phyloP scores from a whole-genome alignment of 2,329 filamentous ascomycete genomes.

The Trichophyton mentagrophytes region DNA sequence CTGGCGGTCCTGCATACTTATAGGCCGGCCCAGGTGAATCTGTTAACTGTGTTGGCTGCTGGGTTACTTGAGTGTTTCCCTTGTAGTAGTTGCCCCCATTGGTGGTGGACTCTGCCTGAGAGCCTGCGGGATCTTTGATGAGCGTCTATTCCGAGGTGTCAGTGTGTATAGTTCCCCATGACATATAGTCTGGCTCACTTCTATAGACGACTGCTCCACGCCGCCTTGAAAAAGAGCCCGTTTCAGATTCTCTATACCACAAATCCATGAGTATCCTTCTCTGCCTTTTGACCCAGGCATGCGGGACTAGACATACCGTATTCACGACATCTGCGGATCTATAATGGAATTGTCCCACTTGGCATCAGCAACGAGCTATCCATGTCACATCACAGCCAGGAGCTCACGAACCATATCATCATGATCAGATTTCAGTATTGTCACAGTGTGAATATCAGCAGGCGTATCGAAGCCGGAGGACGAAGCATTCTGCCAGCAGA shows the following conservation, averaged over 20 bases:
- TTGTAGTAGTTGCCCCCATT: not conserved
- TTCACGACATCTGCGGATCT: slow-evolving; percentile 20
- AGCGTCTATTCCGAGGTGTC: slow-evolving; percentile 3
- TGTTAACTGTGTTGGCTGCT: not conserved
- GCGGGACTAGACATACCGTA: slow-evolving; percentile 17
- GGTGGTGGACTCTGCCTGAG: not conserved
- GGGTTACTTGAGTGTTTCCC: not conserved
- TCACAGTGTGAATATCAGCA: slow-evolving; percentile 33
- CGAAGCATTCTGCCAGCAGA: not conserved
- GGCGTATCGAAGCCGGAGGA: slow-evolving; percentile 27
- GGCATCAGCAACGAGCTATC: slow-evolving; percentile 7
- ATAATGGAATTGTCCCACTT: slow-evolving; percentile 4
- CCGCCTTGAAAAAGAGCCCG: slow-evolving; percentile 40
- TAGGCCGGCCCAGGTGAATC: not conserved
- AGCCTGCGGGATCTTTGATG: not conserved
- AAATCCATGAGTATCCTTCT: not conserved
- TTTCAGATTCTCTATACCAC: slow-evolving; percentile 32
- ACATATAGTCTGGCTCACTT: slow-evolving; percentile 23
- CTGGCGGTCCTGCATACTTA: not conserved
- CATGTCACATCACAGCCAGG: not conserved
- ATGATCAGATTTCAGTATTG: slow-evolving; percentile 50
- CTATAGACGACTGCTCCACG: slow-evolving; percentile 37
- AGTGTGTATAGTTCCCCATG: slow-evolving; percentile 10
- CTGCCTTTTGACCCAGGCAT: not conserved
- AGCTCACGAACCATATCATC: slow-evolving; percentile 40